phyloP scores from a whole-genome alignment of 2,329 filamentous ascomycete genomes.

The Dryadomyces quercivorus region DNA sequence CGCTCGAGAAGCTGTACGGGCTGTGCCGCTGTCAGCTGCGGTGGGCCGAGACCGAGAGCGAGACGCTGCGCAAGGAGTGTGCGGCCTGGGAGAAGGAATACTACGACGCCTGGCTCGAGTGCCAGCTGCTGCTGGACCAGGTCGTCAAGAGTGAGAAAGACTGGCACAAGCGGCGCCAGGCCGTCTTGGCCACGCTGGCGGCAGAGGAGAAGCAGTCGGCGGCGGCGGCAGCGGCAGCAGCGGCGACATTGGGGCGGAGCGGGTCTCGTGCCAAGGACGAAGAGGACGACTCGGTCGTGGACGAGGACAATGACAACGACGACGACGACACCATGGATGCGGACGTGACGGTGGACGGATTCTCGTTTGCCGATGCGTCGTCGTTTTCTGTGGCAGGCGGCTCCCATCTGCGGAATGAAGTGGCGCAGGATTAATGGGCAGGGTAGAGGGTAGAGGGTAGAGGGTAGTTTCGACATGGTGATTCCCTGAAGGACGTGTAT shows the following conservation, averaged over 20 bases:
- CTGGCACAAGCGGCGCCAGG: constrained; percentile 46
- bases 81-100: constrained; percentile 54
- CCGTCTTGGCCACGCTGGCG: constrained; percentile 38
- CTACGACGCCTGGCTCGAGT: constrained; percentile 65
- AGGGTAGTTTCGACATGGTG: background rate
- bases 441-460: background rate
- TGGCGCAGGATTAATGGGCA: background rate
- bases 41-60: constrained; percentile 58
- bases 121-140: constrained; percentile 68
- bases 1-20: constrained; percentile 47
- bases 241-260: background rate
- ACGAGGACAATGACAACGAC: constrained; percentile 8
- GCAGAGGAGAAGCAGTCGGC: constrained; percentile 18
- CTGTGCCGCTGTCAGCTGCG: constrained; percentile 60
- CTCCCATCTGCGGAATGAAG: constrained; percentile 9
- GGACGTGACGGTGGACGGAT: constrained; percentile 10
- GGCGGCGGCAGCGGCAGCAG: constrained; percentile 22
- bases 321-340: constrained; percentile 8
- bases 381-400: constrained; percentile 6
- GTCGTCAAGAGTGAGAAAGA: constrained; percentile 54
- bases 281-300: constrained; percentile 1
- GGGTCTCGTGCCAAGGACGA: background rate
- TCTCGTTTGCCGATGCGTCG: constrained; percentile 10
- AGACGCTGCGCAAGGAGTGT: constrained; percentile 51
- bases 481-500: background rate